Evolutionary conservation across 2,329 filamentous ascomycete species (phyloP).

Genomic region (Calonectria fujianensis): DNA sequence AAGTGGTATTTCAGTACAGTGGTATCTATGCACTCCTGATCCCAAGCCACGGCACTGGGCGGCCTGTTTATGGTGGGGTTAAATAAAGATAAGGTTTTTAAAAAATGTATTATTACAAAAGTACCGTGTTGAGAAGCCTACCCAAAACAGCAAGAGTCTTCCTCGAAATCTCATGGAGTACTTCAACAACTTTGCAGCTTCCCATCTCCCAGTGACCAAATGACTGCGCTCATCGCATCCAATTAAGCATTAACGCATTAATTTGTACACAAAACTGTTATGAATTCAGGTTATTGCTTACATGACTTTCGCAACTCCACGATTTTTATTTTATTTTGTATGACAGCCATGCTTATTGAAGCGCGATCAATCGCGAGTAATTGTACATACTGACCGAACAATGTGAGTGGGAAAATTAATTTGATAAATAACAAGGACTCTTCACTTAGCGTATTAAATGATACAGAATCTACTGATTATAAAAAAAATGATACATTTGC

Average conservation of each 20-base stretch:
- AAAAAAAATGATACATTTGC: background rate
- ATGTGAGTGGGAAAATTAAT: background rate
- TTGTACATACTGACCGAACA: background rate
- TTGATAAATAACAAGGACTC: background rate
- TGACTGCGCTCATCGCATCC: background rate
- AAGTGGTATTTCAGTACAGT: background rate
- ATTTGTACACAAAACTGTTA: background rate
- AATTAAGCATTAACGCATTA: background rate
- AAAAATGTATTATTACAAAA: no score
- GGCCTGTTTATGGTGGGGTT: background rate
- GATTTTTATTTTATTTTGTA: background rate
- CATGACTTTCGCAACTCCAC: background rate
- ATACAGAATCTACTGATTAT: background rate
- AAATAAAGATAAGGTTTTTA: background rate
- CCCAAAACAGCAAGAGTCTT: no score
- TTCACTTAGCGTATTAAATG: background rate
- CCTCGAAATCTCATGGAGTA: background rate
- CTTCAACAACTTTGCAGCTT: background rate
- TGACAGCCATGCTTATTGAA: background rate
- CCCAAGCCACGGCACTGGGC: background rate
- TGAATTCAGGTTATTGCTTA: background rate
- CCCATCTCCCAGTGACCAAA: background rate
- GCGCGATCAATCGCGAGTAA: background rate
- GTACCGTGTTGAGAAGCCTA: no score
- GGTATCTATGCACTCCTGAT: no score